Conservation (phyloP, 129 eudicot genomes). For the Tagetes patula region DNA sequence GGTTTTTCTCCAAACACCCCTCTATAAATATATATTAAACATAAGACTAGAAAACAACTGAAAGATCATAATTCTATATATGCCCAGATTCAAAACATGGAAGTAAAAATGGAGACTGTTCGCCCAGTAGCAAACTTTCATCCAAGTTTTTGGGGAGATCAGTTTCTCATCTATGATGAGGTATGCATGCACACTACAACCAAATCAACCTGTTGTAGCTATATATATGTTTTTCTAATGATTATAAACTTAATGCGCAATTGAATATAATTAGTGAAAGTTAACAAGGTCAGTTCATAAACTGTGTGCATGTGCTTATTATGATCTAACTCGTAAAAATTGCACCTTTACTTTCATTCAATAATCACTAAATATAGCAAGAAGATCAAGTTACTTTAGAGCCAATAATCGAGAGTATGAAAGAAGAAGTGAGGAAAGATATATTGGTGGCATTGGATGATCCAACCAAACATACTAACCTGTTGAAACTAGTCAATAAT, state of each 20-base stretch:
- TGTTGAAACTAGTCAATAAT: neutral
- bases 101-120: neutral
- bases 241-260: too few species aligned
- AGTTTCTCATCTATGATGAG: neutral
- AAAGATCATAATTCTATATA: neutral
- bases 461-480: neutral
- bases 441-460: neutral
- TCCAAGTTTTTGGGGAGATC: constrained; percentile 4
- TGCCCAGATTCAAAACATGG: neutral
- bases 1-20: neutral
- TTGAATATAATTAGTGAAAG: too few species aligned
- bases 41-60: too few species aligned
- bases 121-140: neutral
- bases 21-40: neutral
- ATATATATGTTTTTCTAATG: too few species aligned
- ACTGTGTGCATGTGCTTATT: neutral
- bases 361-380: neutral
- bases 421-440: neutral
- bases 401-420: neutral
- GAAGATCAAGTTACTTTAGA: neutral
- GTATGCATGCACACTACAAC: neutral
- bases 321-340: neutral
- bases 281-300: neutral
- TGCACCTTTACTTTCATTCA: neutral
- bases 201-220: neutral